A percentile compares a stretch with the other conserved stretches of the same genome.
phyloP scores from a whole-genome alignment of 768 basidiomycete species.

The Rhodotorula kratochvilovae region DNA sequence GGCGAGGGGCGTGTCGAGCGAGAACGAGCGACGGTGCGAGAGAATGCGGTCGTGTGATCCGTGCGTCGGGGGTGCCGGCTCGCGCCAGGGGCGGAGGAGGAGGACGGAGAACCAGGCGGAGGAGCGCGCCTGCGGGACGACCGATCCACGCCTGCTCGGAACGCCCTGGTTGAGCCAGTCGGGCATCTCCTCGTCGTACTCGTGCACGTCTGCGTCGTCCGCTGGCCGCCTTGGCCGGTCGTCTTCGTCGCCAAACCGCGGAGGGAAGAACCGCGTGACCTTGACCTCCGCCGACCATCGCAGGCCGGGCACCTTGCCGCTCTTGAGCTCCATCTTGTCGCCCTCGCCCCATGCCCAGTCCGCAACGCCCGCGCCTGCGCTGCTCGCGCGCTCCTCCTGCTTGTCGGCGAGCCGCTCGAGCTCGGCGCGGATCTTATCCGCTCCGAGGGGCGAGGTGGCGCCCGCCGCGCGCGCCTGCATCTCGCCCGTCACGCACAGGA shows the following conservation, averaged over 20 bases:
- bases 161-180: too few relatives aligned
- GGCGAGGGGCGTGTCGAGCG: background rate
- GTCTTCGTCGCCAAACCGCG: background rate
- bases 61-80: background rate
- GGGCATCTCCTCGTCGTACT: too few relatives aligned
- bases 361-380: background rate
- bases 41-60: background rate
- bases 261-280: slow-evolving; percentile 3
- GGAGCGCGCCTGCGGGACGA: too few relatives aligned
- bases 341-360: slow-evolving; percentile 8
- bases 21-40: too few relatives aligned
- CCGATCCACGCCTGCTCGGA: too few relatives aligned
- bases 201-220: background rate
- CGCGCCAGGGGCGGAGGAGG: slow-evolving; percentile 16
- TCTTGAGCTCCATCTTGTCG: slow-evolving; percentile 5
- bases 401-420: slow-evolving; percentile 3
- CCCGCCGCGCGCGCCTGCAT: too few relatives aligned
- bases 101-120: slow-evolving; percentile 11
- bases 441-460: too few relatives aligned
- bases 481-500: slow-evolving; percentile 9
- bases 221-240: background rate
- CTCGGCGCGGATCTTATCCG: slow-evolving; percentile 6
- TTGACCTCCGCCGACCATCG: slow-evolving; percentile 16
- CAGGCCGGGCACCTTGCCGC: background rate
- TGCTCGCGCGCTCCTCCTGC: background rate